Evolutionary conservation across 345 rosid species (phyloP), one percentile per base, ranked within the genome.

Genomic region (Turnera subulata): DNA sequence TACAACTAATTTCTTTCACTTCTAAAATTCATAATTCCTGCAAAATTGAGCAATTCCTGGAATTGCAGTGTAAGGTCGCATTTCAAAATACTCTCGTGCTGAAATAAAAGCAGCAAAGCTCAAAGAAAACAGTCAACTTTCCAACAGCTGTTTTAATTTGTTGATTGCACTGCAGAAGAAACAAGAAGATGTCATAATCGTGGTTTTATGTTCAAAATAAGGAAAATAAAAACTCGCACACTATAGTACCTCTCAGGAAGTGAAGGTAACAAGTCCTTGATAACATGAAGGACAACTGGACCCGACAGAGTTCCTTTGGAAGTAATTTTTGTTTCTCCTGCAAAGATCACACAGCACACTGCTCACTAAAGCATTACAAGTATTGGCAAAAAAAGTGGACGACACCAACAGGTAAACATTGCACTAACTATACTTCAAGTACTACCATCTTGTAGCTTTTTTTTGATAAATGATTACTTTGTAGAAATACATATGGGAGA

Each of bases 301-400:
- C 63, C 68, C 45, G 55, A 56, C 7, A 48, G 39, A 48, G 75
- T 68, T 49, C 66, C 54, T 46, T 68, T 50, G 6, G 58, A 43
- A 47, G 53, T 64, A 53, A 52, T 40, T 45, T 43, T 58, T 50
- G 59, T 72, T 67, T 50, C 53, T 55, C 56, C 72, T 66, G 81
- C 67, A 58, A 37, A 50, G 4, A 29, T 29, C 51, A 56, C 58
- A 58, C 39, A 44, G 43, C 22, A 69, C 53, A 51, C 52, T 46
- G 37, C n/a, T 24, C 9, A 43, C 8, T 47, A 32, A 35, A 38
- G 8, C 20, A 42, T n/a, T 29, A 2, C 25, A 39, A 50, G 11
- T 11, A 2, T 23, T 15, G 24, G 13, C 33, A 59, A 59, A 19
- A n/a, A n/a, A n/a, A n/a, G n/a, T 20, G 3, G 21, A 17, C 26